Evolutionary conservation across 106 monocot genomes (phyloP).

Genomic region (Platanthera guangdongensis): DNA sequence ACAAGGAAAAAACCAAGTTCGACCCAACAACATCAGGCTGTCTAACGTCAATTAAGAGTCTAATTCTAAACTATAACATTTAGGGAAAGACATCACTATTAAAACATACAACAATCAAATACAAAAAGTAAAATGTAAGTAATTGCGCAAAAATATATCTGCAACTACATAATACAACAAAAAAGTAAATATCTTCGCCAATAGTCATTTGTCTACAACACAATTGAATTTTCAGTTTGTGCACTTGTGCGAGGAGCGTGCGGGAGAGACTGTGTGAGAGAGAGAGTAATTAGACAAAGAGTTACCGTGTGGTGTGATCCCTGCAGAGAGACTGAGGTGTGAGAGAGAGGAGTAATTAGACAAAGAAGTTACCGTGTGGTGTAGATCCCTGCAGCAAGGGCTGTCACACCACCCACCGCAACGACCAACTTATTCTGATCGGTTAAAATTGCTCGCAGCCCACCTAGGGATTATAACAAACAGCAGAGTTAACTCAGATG

Average conservation of each 20-base stretch:
- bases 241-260: not conserved
- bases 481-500: not conserved
- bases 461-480: conserved; percentile 35
- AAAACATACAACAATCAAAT: too few relatives aligned
- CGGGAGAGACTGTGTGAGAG: not conserved
- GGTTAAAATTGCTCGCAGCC: conserved; percentile 69
- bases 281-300: not conserved
- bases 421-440: conserved; percentile 94
- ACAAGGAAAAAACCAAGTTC: too few relatives aligned
- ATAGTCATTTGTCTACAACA: not conserved
- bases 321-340: conserved; percentile 33
- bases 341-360: not conserved
- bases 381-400: conserved; percentile 90
- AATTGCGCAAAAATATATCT: too few relatives aligned
- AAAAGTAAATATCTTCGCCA: too few relatives aligned
- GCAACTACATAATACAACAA: too few relatives aligned
- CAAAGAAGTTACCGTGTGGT: conserved; percentile 61
- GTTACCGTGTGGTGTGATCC: conserved; percentile 85
- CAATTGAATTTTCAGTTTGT: not conserved
- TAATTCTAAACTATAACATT: too few relatives aligned
- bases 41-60: too few relatives aligned
- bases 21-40: too few relatives aligned
- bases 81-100: too few relatives aligned
- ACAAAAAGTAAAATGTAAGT: too few relatives aligned
- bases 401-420: conserved; percentile 83